These are phyloP conservation scores for Neurospora crassa DNA, from an alignment of 2,329 filamentous ascomycete genomes.

Conservation along the genomic window DNA sequence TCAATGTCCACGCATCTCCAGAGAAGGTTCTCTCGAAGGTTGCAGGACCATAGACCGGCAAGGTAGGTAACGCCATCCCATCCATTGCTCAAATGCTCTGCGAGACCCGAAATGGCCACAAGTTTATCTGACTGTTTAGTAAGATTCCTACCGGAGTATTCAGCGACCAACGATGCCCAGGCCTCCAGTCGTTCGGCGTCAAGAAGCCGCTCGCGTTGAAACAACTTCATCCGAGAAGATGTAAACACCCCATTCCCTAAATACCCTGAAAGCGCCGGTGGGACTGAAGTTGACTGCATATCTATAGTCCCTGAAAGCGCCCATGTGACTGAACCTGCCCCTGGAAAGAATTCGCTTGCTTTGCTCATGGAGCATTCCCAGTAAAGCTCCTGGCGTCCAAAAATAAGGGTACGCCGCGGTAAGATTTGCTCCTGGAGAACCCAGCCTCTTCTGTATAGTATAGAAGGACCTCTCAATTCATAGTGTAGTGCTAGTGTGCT, in stretches of 20 bases:
- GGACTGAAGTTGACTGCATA: no score
- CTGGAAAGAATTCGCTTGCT: background rate
- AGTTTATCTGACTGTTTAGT: background rate
- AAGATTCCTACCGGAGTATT: background rate
- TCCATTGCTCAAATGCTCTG: background rate
- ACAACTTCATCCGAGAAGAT: background rate
- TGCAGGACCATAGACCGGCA: background rate
- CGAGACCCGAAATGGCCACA: background rate
- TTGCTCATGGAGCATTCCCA: background rate
- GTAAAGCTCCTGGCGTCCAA: background rate
- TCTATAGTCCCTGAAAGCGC: rapidly evolving
- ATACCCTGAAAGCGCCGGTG: no score
- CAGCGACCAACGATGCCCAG: background rate
- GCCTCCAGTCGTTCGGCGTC: background rate
- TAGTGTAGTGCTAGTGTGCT: no score
- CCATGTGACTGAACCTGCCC: no score
- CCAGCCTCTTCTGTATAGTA: background rate
- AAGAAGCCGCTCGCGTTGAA: background rate
- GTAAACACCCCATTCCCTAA: no score
- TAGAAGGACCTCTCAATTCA: no score
- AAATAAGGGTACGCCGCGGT: background rate
- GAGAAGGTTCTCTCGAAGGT: background rate
- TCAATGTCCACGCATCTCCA: background rate
- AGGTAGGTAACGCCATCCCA: background rate
- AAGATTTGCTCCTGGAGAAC: background rate